Conservation (phyloP, 2,329 filamentous ascomycete species). For the Paracoccidioides lutzii region DNA sequence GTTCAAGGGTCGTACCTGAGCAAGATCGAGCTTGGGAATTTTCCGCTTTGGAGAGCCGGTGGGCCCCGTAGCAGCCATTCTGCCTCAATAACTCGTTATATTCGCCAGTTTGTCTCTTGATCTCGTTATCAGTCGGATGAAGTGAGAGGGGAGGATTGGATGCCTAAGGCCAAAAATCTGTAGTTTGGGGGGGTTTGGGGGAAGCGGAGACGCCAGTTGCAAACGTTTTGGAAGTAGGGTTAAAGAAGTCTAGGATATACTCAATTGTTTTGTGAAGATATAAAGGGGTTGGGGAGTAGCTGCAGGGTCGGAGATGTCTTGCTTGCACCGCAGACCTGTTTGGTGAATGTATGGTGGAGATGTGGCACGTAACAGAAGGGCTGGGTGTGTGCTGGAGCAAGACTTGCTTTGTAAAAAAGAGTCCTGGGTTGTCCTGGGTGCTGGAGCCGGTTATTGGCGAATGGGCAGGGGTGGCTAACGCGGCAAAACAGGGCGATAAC, state of each 20-base stretch:
- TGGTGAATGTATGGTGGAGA: no score
- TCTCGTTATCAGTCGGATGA: neutral
- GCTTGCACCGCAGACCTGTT: no score
- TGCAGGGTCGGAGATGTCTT: no score
- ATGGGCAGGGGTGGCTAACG: neutral
- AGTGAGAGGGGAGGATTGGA: slow-evolving; percentile 8
- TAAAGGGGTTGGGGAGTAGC: no score
- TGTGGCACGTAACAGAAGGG: no score
- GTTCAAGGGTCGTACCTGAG: slow-evolving; percentile 24
- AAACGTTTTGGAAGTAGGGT: no score
- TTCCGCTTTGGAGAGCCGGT: slow-evolving; percentile 24
- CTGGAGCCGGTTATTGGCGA: neutral
- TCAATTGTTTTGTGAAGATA: no score
- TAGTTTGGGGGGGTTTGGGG: no score
- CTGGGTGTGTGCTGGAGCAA: no score
- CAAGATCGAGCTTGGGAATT: slow-evolving; percentile 30
- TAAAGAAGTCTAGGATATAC: no score
- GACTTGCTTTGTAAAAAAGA: neutral
- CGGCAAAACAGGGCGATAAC: no score
- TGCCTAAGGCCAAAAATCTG: neutral
- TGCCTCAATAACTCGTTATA: neutral
- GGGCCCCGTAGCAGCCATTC: slow-evolving; percentile 23
- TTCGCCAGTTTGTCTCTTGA: neutral
- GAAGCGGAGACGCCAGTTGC: neutral
- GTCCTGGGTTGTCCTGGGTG: neutral